These are phyloP conservation scores for Colletotrichum sp. DNA, from an alignment of 2,329 filamentous ascomycete genomes.

Conservation along the genomic window DNA sequence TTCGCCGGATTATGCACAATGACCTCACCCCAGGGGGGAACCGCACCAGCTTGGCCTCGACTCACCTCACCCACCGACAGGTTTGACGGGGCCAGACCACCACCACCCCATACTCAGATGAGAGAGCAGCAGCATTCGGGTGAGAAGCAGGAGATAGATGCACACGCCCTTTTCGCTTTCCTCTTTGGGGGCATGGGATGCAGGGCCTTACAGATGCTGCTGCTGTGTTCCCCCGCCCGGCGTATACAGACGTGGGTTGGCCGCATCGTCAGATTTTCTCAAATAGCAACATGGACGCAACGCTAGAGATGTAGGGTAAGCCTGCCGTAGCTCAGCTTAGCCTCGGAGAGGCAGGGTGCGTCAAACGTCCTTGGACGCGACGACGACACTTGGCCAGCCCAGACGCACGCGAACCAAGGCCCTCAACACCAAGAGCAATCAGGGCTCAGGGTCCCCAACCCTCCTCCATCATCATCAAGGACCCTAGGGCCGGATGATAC, in stretches of 20 bases:
- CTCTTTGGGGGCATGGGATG: neutral
- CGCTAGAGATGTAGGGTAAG: neutral
- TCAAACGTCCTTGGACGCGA: neutral
- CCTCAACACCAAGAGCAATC: neutral
- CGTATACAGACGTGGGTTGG: neutral
- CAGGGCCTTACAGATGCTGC: neutral
- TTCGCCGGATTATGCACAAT: neutral
- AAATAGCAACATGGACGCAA: neutral
- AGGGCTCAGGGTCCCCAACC: neutral
- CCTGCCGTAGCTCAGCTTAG: neutral
- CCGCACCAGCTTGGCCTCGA: neutral
- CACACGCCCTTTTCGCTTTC: neutral
- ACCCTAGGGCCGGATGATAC: neutral
- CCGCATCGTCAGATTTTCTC: neutral
- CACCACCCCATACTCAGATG: neutral
- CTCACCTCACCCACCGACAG: slow-evolving; percentile 10
- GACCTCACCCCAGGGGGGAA: neutral
- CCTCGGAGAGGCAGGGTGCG: neutral
- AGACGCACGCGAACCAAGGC: neutral
- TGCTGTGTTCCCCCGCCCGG: neutral
- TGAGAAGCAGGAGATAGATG: neutral
- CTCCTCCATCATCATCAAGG: neutral
- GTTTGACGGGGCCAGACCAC: neutral
- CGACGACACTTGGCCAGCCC: neutral
- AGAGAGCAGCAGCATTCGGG: neutral